Evolutionary conservation across 352 stramenopile genomes (phyloP).

Genomic region (Pelagophyceae sp.): DNA sequence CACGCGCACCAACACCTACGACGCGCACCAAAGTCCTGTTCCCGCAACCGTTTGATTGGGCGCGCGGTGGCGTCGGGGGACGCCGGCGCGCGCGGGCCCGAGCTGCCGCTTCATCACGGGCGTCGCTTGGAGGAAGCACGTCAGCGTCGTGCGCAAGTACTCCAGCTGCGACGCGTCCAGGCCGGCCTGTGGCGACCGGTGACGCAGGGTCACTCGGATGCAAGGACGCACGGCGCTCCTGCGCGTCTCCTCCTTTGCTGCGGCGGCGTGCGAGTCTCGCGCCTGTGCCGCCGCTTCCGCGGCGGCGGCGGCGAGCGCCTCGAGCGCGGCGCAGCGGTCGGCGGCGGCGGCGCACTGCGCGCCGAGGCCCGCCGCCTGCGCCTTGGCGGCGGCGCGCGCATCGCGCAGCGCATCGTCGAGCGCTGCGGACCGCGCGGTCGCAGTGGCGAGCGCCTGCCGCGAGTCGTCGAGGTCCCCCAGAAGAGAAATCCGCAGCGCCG

Average conservation of each 20-base stretch:
- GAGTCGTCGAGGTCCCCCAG: background rate
- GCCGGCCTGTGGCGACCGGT: no score
- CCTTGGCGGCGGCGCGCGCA: background rate
- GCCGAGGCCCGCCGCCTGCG: background rate
- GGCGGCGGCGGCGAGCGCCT: background rate
- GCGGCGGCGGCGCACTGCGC: background rate
- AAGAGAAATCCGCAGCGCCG: background rate
- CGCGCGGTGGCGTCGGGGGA: no score
- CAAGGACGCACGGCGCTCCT: no score
- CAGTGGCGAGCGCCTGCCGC: background rate
- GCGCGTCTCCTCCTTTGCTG: background rate
- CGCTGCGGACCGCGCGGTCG: no score
- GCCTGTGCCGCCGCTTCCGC: background rate
- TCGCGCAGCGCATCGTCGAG: no score
- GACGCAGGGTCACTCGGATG: no score
- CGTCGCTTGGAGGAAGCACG: background rate
- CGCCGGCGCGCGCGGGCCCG: no score
- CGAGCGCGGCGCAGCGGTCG: background rate
- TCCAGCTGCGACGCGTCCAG: constrained; percentile 12
- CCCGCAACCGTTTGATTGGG: no score
- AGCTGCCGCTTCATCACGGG: background rate
- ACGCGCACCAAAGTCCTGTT: no score
- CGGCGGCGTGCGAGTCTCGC: background rate
- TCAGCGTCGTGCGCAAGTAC: constrained; percentile 10
- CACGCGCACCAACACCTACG: background rate